A percentile compares a stretch with the other conserved stretches of the same genome.
phyloP scores from a whole-genome alignment of 2,329 filamentous ascomycete genomes.

The Diplodia sapinea region DNA sequence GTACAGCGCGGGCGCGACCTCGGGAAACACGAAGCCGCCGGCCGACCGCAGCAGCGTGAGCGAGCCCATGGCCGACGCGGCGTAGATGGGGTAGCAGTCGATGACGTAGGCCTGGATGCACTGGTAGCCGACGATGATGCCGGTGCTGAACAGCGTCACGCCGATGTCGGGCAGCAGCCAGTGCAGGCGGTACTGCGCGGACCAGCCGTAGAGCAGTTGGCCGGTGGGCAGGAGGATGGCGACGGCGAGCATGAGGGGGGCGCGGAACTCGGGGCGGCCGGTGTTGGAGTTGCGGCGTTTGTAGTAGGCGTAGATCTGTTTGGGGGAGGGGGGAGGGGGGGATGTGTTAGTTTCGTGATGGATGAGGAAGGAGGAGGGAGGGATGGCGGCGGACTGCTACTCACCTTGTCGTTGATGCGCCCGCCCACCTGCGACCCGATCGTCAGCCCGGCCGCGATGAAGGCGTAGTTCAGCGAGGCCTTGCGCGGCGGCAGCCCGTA shows the following conservation, averaged over 20 bases:
- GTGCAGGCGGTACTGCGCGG: conserved; percentile 55
- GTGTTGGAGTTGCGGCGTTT: conserved; percentile 55
- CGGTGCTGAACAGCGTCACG: conserved; percentile 33
- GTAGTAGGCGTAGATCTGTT: conserved; percentile 35
- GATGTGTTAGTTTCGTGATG: conserved; percentile 41
- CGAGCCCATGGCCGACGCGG: conserved; percentile 57
- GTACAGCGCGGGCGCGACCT: conserved; percentile 53
- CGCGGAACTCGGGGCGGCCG: conserved; percentile 56
- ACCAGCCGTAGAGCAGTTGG: conserved; percentile 65
- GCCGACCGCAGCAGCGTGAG: conserved; percentile 55
- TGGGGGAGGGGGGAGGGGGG: too few relatives aligned
- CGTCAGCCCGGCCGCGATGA: conserved; percentile 67
- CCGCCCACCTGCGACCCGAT: conserved; percentile 52
- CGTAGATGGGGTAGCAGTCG: conserved; percentile 49
- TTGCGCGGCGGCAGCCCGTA: conserved; percentile 64
- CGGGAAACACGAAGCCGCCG: conserved; percentile 54
- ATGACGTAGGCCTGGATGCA: conserved; percentile 37
- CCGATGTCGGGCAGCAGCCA: conserved; percentile 35
- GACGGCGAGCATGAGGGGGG: conserved; percentile 60
- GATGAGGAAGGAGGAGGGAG: conserved; percentile 31
- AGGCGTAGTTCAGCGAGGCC: conserved; percentile 68
- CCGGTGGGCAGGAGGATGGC: conserved; percentile 59
- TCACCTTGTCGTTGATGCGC: conserved; percentile 61
- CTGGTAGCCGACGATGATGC: conserved; percentile 36
- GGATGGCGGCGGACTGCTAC: too few relatives aligned